A percentile compares a stretch with the other conserved stretches of the same genome.
These are phyloP conservation scores for Cladorrhinum sp. DNA, from an alignment of 2,329 filamentous ascomycete genomes.

Conservation along the genomic window DNA sequence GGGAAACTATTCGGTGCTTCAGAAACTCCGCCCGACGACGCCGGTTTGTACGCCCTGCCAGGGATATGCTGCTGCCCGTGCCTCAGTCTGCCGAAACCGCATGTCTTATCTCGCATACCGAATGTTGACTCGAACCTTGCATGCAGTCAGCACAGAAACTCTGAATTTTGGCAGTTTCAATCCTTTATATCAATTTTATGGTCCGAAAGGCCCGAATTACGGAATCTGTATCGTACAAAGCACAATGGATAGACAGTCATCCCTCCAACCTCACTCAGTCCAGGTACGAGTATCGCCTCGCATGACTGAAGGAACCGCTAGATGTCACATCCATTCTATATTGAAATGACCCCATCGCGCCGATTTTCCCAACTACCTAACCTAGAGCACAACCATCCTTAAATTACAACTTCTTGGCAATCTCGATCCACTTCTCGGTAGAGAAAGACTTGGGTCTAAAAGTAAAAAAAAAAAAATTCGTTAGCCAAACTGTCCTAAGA, in stretches of 20 bases:
- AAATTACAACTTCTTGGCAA: slow-evolving; percentile 83
- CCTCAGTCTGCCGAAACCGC: not conserved
- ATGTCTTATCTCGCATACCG: not conserved
- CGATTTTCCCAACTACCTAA: slow-evolving; percentile 25
- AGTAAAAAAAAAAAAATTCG: slow-evolving; percentile 2
- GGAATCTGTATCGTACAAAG: slow-evolving; percentile 28
- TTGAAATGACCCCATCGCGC: slow-evolving; percentile 26
- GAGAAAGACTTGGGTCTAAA: slow-evolving; percentile 88
- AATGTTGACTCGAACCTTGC: not conserved
- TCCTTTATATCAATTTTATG: not conserved
- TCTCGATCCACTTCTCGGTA: slow-evolving; percentile 93
- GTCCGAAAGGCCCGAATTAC: slow-evolving; percentile 20
- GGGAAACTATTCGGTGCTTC: not conserved
- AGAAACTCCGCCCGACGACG: not conserved
- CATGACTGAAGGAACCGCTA: slow-evolving; percentile 22
- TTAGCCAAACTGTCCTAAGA: slow-evolving; percentile 11
- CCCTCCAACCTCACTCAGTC: slow-evolving; percentile 16
- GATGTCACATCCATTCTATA: slow-evolving; percentile 29
- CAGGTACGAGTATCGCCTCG: slow-evolving; percentile 15
- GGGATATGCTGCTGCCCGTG: not conserved
- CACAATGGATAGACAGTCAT: slow-evolving; percentile 22
- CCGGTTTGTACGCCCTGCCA: not conserved
- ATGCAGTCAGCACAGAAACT: not conserved
- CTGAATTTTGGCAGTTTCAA: not conserved
- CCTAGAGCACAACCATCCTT: slow-evolving; percentile 17